Evolutionary conservation across 371 early-diverging fungal species (phyloP).

Genomic region (Mortierella sp.): DNA sequence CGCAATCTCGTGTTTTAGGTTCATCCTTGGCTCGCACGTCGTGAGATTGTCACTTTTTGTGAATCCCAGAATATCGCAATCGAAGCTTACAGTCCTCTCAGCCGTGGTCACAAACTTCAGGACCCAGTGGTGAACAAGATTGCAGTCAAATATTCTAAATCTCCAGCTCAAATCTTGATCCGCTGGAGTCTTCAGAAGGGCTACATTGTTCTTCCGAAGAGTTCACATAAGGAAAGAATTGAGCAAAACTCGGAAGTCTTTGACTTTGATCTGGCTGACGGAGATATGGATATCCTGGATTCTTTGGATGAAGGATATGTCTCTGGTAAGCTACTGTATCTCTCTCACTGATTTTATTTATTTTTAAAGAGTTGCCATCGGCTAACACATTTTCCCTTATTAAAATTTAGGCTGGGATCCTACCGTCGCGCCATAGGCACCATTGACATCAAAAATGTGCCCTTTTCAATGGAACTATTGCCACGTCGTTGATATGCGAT

Average conservation of each 20-base stretch:
- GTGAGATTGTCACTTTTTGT: slow-evolving; percentile 63
- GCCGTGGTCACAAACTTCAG: slow-evolving; percentile 62
- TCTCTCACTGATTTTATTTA: neutral
- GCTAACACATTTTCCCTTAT: neutral
- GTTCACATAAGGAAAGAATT: slow-evolving; percentile 61
- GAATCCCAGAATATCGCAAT: slow-evolving; percentile 61
- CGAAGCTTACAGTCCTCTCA: slow-evolving; percentile 71
- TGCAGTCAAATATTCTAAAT: slow-evolving; percentile 60
- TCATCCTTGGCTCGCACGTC: slow-evolving; percentile 60
- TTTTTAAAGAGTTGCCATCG: neutral
- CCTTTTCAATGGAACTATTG: too few relatives aligned
- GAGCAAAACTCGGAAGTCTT: slow-evolving; percentile 66
- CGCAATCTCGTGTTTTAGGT: slow-evolving; percentile 30
- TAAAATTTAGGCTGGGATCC: slow-evolving; percentile 28
- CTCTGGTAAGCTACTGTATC: slow-evolving; percentile 11
- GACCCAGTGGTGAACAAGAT: slow-evolving; percentile 62
- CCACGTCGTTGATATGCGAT: too few relatives aligned
- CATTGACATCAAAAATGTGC: too few relatives aligned
- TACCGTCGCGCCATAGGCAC: slow-evolving; percentile 19
- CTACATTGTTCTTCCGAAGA: slow-evolving; percentile 70
- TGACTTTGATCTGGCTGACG: slow-evolving; percentile 66
- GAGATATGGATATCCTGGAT: slow-evolving; percentile 65
- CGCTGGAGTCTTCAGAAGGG: slow-evolving; percentile 64
- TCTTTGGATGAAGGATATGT: slow-evolving; percentile 54
- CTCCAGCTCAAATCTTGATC: slow-evolving; percentile 64